Base-by-base conservation (phyloP, 1,284 basidiomycete species). In the Cutaneotrichosporon sp. region DNA sequence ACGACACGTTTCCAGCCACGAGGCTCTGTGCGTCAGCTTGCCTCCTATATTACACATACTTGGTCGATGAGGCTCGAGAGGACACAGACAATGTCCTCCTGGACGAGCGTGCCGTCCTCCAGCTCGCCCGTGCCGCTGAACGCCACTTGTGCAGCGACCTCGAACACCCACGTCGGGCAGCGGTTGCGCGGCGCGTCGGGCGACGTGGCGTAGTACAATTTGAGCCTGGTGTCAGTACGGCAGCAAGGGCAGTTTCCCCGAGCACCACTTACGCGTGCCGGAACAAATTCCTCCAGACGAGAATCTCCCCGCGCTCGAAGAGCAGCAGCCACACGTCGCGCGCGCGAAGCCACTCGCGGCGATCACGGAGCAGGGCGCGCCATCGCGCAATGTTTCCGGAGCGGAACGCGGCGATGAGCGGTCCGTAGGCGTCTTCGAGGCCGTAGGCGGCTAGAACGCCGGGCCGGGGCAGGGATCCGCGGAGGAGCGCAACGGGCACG, bases 211-310 rank as follows among this genome's bases (percentile, higher is more conserved):
- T 73, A 68, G 51, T 70, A 68, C 20, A 56, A 48, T 30, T 54
- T 59, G 18, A 72, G 53, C 1, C 70, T 72, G 47, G 13, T 5
- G 50, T 54, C n/a, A 55, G 52, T 26, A 17, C 21, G 23, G 14
- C 18, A 21, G n/a, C n/a, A n/a, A n/a, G 9, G 9, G 20, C 8
- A 34, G 33, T 34, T 8, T 34, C n/a, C n/a, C n/a, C n/a, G n/a
- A n/a, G n/a, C n/a, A n/a, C 1, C 1, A 69, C 75, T 66, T 52
- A 76, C 74, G 69, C 65, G 46, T 61, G 54, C 5, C 76, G 64
- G 51, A 77, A 69, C 17, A 78, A 58, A 49, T 73, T 76, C 20
- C 77, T 59, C 72, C 75, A 74, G 8, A 78, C 72, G 17, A 78
- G 58, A 8, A 75, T 71, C 61, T 76, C 76, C 17, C 74, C 76